Conservation (phyloP, 208 protist genomes). For the Endotrypanum monterogeii region DNA sequence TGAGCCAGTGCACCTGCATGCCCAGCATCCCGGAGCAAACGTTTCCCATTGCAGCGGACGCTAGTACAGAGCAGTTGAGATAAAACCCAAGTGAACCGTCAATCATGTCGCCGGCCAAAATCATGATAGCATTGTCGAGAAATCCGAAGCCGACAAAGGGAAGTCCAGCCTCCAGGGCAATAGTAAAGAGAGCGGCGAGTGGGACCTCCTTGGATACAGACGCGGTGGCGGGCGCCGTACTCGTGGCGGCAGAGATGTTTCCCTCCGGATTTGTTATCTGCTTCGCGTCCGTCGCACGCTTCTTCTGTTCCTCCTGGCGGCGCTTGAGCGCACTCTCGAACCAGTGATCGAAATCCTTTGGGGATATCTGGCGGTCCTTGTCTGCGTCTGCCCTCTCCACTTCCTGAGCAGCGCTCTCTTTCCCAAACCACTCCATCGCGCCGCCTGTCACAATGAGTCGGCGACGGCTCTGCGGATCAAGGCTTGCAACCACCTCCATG, state of each 20-base stretch:
- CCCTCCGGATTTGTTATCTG: background rate
- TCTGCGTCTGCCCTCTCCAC: constrained; percentile 81
- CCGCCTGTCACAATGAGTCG: constrained; percentile 85
- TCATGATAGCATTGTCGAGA: constrained; percentile 91
- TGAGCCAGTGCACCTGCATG: constrained; percentile 91
- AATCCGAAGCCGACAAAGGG: constrained; percentile 94
- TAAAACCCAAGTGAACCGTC: constrained; percentile 86
- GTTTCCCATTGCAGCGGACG: constrained; percentile 92
- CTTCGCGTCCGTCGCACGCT: constrained; percentile 24
- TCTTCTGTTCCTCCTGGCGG: constrained; percentile 49
- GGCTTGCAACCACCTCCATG: constrained; percentile 73
- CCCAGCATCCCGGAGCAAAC: constrained; percentile 86
- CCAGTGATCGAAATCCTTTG: constrained; percentile 93
- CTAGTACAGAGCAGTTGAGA: constrained; percentile 89
- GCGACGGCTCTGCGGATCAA: constrained; percentile 74
- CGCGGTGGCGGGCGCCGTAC: constrained; percentile 9
- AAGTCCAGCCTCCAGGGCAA: constrained; percentile 81
- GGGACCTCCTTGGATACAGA: constrained; percentile 39
- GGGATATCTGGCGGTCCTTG: constrained; percentile 81
- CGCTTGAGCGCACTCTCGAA: constrained; percentile 82
- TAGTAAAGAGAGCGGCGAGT: constrained; percentile 55
- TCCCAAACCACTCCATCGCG: constrained; percentile 92
- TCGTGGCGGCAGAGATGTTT: background rate
- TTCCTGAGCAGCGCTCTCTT: constrained; percentile 79
- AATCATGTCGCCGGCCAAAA: constrained; percentile 90